Conservation (phyloP, 75 land plant genomes). For the Azolla pinnata region DNA sequence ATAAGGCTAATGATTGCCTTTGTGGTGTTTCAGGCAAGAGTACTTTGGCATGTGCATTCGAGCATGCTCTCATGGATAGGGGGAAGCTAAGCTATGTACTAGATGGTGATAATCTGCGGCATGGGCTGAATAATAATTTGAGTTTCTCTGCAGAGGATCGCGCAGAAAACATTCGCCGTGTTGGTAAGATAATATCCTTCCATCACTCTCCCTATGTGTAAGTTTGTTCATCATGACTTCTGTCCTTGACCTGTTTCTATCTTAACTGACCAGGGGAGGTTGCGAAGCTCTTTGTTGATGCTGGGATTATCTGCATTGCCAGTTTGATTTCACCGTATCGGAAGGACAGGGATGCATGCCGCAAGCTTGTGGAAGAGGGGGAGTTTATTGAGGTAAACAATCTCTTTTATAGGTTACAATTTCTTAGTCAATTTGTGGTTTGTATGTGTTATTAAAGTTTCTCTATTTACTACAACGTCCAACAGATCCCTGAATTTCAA, state of each 20-base stretch:
- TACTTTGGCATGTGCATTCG: slow-evolving; percentile 72
- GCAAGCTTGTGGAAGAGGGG: slow-evolving; percentile 48
- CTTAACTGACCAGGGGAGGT: slow-evolving; percentile 50
- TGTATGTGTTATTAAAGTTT: neutral
- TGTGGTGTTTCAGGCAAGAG: slow-evolving; percentile 50
- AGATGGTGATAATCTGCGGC: slow-evolving; percentile 88
- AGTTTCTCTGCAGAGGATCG: slow-evolving; percentile 83
- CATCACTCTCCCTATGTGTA: neutral
- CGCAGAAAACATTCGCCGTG: slow-evolving; percentile 77
- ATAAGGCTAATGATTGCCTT: neutral
- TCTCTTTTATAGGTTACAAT: too few relatives aligned
- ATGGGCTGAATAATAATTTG: slow-evolving; percentile 75
- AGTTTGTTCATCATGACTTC: neutral
- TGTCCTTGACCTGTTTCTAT: neutral
- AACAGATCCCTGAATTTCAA: too few relatives aligned
- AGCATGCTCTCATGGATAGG: slow-evolving; percentile 37
- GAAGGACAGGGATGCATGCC: slow-evolving; percentile 71
- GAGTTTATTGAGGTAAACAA: slow-evolving; percentile 96
- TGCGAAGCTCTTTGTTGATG: slow-evolving; percentile 94
- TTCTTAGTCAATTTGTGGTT: too few relatives aligned
- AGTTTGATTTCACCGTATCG: slow-evolving; percentile 85
- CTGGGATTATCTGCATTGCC: slow-evolving; percentile 91
- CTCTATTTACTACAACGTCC: too few relatives aligned
- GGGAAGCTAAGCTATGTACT: slow-evolving; percentile 75
- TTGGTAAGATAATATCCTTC: slow-evolving; percentile 46